A percentile compares a stretch with the other conserved stretches of the same genome.
These are phyloP conservation scores for Syncephalis plumigaleata DNA, from an alignment of 371 early-diverging fungal species.

Conservation along the genomic window DNA sequence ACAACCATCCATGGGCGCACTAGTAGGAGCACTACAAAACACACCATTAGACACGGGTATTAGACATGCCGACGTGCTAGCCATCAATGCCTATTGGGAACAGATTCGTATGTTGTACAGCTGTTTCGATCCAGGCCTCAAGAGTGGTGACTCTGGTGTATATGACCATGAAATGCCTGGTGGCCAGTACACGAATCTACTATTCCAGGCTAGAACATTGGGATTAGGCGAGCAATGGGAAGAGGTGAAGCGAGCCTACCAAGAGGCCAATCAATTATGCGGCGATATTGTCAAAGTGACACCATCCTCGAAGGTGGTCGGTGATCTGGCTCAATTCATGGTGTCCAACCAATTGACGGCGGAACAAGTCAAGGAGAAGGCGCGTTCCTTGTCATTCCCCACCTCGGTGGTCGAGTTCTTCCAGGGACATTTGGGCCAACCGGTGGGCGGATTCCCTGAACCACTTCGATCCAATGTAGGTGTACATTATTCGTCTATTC, in stretches of 20 bases:
- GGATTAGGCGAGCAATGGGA: conserved; percentile 88
- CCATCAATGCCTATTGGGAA: conserved; percentile 89
- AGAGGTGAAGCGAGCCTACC: conserved; percentile 81
- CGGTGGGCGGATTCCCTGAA: conserved; percentile 88
- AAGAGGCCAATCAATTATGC: conserved; percentile 79
- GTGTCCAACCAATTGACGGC: conserved; percentile 66
- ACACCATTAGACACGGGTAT: conserved; percentile 68
- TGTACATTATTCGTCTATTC: no score
- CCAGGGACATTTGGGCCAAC: conserved; percentile 88
- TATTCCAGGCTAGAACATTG: conserved; percentile 87
- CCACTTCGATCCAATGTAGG: conserved; percentile 43
- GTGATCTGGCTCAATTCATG: conserved; percentile 94
- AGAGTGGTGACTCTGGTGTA: conserved; percentile 74
- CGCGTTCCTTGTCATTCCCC: conserved; percentile 71
- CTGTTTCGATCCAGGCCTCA: conserved; percentile 84
- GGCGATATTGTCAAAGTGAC: conserved; percentile 95
- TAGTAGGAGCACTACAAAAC: conserved; percentile 68
- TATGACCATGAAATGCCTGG: conserved; percentile 95
- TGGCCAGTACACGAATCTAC: conserved; percentile 89
- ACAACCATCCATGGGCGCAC: conserved; percentile 93
- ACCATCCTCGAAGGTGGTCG: conserved; percentile 94
- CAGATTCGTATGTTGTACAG: conserved; percentile 84
- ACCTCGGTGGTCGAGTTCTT: conserved; percentile 87
- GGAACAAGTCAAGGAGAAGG: conserved; percentile 57
- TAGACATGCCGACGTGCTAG: conserved; percentile 45